Evolutionary conservation across 352 stramenopile species (phyloP), one percentile per base, ranked within the genome.

Genomic region (Elongisporangium senticosum): DNA sequence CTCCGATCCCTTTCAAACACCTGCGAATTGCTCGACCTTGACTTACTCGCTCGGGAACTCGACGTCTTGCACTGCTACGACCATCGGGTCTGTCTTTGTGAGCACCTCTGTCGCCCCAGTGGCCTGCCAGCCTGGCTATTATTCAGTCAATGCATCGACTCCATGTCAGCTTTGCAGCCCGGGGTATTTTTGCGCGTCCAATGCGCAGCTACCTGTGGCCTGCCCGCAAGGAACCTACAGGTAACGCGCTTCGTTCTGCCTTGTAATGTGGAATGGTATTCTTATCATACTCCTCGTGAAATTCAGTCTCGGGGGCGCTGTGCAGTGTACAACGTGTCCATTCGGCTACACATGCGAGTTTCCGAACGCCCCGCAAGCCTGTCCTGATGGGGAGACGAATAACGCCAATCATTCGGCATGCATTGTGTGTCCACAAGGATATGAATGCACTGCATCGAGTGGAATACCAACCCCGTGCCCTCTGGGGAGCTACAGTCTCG

Each of bases 41-140:
- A 71, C 62, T 19, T 92, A 87, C 61, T 83, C 83, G 22, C 24
- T 75, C 2, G 77, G 61, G 20, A 72, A 59, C 33, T 56, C 62
- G 49, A 64, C 50, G 2, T 28, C 55, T 19, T 90, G 80, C 63
- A 74, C 65, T 4, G 40, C 56, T 3, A 95, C 84, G 58, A 68
- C 69, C 8, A 50, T 57, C 47, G 86, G 86, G 4, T 64, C 63
- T 7, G 78, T 77, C 28, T 95, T 83, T 37, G 51, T 69, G 3
- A 66, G 53, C 15, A 61, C 49, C 11, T 51, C 63, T 3, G 37
- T 58, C 22, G 58, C 58, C 14, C 68, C 72, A 22, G 53, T 69
- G 15, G 37, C 53, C 3, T 82, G 72, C 14, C 19, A 62, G 13
- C 40, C 58, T 13, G 72, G 72, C 0, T 72, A 65, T 20, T 79